Conservation (phyloP, 345 rosid species). For the Cardiospermum halicacabum region DNA sequence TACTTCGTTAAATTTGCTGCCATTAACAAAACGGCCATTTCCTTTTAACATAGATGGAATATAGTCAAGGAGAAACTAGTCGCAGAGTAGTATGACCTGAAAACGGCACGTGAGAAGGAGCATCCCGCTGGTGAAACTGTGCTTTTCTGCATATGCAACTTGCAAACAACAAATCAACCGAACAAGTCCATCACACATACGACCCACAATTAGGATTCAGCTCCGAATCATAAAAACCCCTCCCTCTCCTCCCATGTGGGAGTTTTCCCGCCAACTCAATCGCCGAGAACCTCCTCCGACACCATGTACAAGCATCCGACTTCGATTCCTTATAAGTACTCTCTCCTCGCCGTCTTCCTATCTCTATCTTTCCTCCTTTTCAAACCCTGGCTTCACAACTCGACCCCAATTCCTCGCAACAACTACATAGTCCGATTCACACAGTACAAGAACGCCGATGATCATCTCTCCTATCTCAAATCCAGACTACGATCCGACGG, state of each 20-base stretch:
- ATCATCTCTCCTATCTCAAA: slow-evolving; percentile 57
- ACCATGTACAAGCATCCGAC: slow-evolving; percentile 13
- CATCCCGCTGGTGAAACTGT: neutral
- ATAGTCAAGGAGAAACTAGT: no score
- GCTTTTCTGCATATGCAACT: neutral
- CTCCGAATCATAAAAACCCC: neutral
- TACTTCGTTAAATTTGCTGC: no score
- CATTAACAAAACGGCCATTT: no score
- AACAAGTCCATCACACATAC: neutral
- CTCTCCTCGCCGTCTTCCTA: slow-evolving; percentile 22
- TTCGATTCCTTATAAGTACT: slow-evolving; percentile 21
- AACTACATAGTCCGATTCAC: slow-evolving; percentile 82
- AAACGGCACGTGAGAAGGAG: neutral
- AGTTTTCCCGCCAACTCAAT: slow-evolving; percentile 27
- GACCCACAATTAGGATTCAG: neutral
- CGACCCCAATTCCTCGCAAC: slow-evolving; percentile 3
- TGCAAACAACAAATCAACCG: neutral
- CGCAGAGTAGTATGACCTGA: no score
- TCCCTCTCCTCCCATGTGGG: slow-evolving; percentile 21
- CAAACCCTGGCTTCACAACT: slow-evolving; percentile 23
- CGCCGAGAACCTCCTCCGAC: slow-evolving; percentile 4
- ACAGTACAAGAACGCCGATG: slow-evolving; percentile 46
- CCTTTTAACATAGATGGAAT: no score
- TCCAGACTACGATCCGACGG: slow-evolving; percentile 44
- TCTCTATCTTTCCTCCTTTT: slow-evolving; percentile 38